Percentiles rank a stretch among this genome's conserved stretches.
Conservation (phyloP, 2,329 filamentous ascomycete genomes). For the Fusarium brevicatenulatum region DNA sequence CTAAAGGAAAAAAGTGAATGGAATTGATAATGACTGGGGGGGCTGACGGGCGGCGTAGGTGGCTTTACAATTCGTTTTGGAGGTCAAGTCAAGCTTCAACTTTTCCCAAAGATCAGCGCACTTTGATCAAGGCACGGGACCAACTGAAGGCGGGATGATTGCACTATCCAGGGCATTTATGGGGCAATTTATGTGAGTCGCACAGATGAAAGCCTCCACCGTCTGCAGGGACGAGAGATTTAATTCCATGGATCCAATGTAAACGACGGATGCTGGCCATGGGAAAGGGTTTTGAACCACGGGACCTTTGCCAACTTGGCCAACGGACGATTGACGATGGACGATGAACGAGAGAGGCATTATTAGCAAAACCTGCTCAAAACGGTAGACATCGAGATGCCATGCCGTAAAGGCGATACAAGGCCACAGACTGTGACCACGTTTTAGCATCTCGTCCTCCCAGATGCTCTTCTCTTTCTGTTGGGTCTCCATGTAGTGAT, state of each 20-base stretch:
- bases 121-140: slow-evolving; percentile 39
- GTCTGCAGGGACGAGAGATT: slow-evolving; percentile 35
- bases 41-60: slow-evolving; percentile 33
- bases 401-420: slow-evolving; percentile 7
- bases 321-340: slow-evolving; percentile 7
- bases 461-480: slow-evolving; percentile 6
- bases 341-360: neutral
- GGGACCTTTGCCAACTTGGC: slow-evolving; percentile 26
- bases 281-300: slow-evolving; percentile 16
- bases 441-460: slow-evolving; percentile 16
- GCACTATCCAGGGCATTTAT: slow-evolving; percentile 35
- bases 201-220: slow-evolving; percentile 24
- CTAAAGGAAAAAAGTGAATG: neutral
- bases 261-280: neutral
- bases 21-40: slow-evolving; percentile 26
- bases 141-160: slow-evolving; percentile 31
- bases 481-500: slow-evolving; percentile 21
- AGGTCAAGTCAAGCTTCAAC: slow-evolving; percentile 12
- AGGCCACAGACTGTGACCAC: neutral
- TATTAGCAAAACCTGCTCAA: slow-evolving; percentile 31
- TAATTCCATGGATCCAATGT: slow-evolving; percentile 31
- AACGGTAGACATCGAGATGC: slow-evolving; percentile 22
- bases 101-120: slow-evolving; percentile 35
- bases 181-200: slow-evolving; percentile 32
- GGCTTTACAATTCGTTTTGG: slow-evolving; percentile 19